Evolutionary conservation across 2,329 filamentous ascomycete species (phyloP), one percentile per base, ranked within the genome.

Genomic region (Rhexocercosporidium sp.): DNA sequence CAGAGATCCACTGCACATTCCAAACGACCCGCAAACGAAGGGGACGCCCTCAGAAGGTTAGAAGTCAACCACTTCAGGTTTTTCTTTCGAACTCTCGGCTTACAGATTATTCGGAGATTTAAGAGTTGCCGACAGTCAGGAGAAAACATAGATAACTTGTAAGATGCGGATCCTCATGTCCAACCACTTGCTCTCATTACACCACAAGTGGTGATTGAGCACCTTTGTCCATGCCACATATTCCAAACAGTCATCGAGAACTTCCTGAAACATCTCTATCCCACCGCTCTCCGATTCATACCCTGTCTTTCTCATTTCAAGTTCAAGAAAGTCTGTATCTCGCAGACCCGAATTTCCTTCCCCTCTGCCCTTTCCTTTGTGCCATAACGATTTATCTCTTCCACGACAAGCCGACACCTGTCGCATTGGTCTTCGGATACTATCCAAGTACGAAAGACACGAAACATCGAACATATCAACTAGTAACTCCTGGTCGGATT

Each of bases 401-500:
- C 37, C 56, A 25, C 56, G 34, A 3, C 44, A 59, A 41, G 56
- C 29, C 4, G 44, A 41, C 11, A 27, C 25, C 7, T 59, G 44
- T 20, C 56, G 7, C n/a, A n/a, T n/a, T n/a, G n/a, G n/a, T n/a
- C 56, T 62, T 59, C 56, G 56, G 54, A 54, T 29, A 39, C 7
- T 70, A 70, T 18, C 8, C n/a, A 18, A 49, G 53, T 22, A 46
- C 64, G 16, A 56, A 22, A 27, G 54, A 67, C 7, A 65, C 69
- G 64, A 62, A 67, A 5, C 56, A 54, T 25, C 51, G 64, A 47
- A 64, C 64, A 12, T 54, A 27, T 9, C 60, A 67, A 29, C 34
- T 70, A 5, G 59, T 69, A 18, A 59, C 47, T 3, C 37, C 65
- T n/a, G 64, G 51, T 56, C 60, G 67, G 18, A 22, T 70, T 22